These are phyloP conservation scores for Wallacemonas sp. DNA, from an alignment of 208 protist species.

Conservation along the genomic window DNA sequence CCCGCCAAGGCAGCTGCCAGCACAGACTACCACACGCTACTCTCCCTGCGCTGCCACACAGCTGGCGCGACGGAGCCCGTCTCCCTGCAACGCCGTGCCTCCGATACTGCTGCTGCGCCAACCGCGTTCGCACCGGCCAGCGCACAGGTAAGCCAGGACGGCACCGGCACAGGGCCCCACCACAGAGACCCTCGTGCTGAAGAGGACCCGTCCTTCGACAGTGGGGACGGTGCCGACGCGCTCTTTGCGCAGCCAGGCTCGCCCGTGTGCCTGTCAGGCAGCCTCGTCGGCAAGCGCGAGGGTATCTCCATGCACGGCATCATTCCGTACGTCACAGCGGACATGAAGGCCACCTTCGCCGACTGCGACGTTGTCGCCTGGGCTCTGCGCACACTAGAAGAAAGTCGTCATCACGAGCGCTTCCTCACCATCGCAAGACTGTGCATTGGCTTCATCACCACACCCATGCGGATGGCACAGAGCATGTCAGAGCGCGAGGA, in stretches of 20 bases:
- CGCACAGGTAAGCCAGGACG: not conserved
- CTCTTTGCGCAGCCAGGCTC: conserved; percentile 2
- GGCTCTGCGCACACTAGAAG: conserved; percentile 32
- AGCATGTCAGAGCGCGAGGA: conserved; percentile 45
- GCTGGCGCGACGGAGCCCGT: not conserved
- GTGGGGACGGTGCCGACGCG: not conserved
- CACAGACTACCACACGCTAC: conserved; percentile 13
- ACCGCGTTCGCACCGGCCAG: not conserved
- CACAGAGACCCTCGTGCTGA: not conserved
- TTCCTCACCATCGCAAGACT: conserved; percentile 56
- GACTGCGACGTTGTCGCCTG: conserved; percentile 40
- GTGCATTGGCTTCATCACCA: conserved; percentile 60
- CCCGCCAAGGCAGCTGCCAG: conserved; percentile 21
- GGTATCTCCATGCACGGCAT: conserved; percentile 49
- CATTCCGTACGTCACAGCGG: conserved; percentile 18
- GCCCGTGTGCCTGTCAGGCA: conserved; percentile 22
- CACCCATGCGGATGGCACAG: conserved; percentile 57
- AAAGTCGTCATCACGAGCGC: conserved; percentile 12
- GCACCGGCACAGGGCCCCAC: not conserved
- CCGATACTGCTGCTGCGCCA: not conserved
- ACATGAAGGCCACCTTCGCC: conserved; percentile 33
- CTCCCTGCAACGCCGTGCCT: not conserved
- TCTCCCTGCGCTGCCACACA: conserved; percentile 15
- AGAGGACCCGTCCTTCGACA: not conserved
- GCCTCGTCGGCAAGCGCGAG: conserved; percentile 23